These are phyloP conservation scores for Nitzschia palea DNA, from an alignment of 108 stramenopile genomes.

Conservation along the genomic window DNA sequence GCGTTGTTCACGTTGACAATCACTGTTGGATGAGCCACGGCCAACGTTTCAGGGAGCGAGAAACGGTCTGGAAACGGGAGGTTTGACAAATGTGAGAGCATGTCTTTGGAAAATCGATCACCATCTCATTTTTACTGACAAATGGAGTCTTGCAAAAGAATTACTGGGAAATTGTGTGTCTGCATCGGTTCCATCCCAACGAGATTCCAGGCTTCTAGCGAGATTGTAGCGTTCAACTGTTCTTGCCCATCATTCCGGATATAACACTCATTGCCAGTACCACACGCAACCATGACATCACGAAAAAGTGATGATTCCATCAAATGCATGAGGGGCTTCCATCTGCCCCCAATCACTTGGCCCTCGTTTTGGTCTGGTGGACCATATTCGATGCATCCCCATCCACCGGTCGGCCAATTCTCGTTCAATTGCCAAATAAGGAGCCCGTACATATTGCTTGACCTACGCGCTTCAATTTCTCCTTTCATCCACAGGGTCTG, in stretches of 20 bases:
- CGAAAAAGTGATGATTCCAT: constrained; percentile 30
- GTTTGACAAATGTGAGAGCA: background rate
- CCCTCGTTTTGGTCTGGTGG: background rate
- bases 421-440: constrained; percentile 69
- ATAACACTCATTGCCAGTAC: constrained; percentile 22
- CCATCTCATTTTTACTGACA: background rate
- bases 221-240: background rate
- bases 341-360: constrained; percentile 50
- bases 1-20: constrained; percentile 3
- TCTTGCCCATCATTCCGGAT: constrained; percentile 29
- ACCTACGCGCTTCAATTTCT: constrained; percentile 35
- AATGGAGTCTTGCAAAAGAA: constrained; percentile 2
- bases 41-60: background rate
- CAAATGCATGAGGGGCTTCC: constrained; percentile 57
- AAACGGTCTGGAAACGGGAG: background rate
- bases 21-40: background rate
- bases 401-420: constrained; percentile 69
- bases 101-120: background rate
- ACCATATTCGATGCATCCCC: constrained; percentile 58
- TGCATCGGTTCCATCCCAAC: background rate
- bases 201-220: constrained; percentile 29
- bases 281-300: constrained; percentile 51
- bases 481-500: constrained; percentile 57
- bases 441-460: constrained; percentile 42
- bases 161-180: background rate